Percentiles rank a stretch among this genome's conserved stretches.
phyloP scores from a whole-genome alignment of 2,329 filamentous ascomycete species.

The Sodiomyces alkalinus region DNA sequence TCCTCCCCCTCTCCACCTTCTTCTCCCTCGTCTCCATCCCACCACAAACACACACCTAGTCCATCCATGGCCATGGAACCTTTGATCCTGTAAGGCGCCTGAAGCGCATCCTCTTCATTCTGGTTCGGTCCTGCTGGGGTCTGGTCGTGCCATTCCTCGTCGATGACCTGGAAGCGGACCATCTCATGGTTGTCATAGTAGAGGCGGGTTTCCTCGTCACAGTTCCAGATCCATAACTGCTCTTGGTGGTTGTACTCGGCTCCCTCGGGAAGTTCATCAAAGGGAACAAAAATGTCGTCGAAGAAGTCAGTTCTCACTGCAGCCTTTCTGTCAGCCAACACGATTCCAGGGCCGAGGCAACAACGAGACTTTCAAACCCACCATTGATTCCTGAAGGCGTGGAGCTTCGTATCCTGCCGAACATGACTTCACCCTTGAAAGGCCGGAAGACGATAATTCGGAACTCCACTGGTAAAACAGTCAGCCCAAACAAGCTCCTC shows the following conservation, averaged over 20 bases:
- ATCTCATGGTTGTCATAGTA: constrained; percentile 86
- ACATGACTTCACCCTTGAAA: constrained; percentile 85
- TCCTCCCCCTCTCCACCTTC: background rate
- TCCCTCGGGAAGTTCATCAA: constrained; percentile 58
- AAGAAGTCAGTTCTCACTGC: constrained; percentile 85
- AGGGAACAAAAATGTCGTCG: constrained; percentile 74
- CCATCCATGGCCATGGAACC: constrained; percentile 49
- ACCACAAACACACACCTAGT: constrained; percentile 49
- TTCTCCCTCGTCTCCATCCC: constrained; percentile 24
- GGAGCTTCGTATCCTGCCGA: constrained; percentile 67
- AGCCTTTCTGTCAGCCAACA: constrained; percentile 1
- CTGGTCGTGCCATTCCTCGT: constrained; percentile 86
- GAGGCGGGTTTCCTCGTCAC: constrained; percentile 50
- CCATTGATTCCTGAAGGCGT: constrained; percentile 57
- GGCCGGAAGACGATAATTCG: constrained; percentile 87
- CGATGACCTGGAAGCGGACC: constrained; percentile 71
- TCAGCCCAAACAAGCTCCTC: constrained; percentile 8
- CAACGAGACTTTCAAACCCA: constrained; percentile 24
- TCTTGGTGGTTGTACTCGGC: constrained; percentile 62
- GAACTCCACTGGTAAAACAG: constrained; percentile 60
- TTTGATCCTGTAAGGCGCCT: constrained; percentile 56
- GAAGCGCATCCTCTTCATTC: constrained; percentile 42
- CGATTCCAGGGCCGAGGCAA: background rate
- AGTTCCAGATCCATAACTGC: constrained; percentile 72
- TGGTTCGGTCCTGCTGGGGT: constrained; percentile 53